A percentile compares a stretch with the other conserved stretches of the same genome.
These are phyloP conservation scores for Gossypium schwendimanii DNA, from an alignment of 441 rosid genomes.

Conservation along the genomic window DNA sequence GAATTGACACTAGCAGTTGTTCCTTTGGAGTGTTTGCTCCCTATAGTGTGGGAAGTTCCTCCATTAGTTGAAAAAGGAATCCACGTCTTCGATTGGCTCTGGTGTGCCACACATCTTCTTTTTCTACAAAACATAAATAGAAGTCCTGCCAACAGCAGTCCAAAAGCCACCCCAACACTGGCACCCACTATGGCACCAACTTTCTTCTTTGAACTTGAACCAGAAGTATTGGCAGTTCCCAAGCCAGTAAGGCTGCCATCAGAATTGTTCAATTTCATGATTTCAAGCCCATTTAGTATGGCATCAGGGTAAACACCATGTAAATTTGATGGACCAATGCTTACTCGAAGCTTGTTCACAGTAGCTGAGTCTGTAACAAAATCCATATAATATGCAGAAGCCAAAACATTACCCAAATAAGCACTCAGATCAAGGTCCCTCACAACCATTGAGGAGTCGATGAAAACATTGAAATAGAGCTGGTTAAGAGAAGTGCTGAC, in stretches of 20 bases:
- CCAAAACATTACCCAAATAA: conserved; percentile 21
- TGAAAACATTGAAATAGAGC: conserved; percentile 61
- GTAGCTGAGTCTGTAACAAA: conserved; percentile 28
- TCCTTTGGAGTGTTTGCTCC: conserved; percentile 64
- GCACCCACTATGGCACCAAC: conserved; percentile 27
- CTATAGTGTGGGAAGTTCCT: conserved; percentile 58
- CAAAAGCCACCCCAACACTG: conserved; percentile 34
- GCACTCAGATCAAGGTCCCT: conserved; percentile 46
- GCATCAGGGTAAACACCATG: conserved; percentile 42
- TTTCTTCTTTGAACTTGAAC: conserved; percentile 38
- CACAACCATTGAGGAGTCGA: conserved; percentile 39
- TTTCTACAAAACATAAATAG: conserved; percentile 42
- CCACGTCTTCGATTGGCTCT: conserved; percentile 73
- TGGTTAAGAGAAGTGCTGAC: conserved; percentile 35
- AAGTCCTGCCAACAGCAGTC: conserved; percentile 35
- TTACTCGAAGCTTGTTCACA: conserved; percentile 40
- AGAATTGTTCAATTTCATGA: conserved; percentile 80
- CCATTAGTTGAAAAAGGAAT: conserved; percentile 54
- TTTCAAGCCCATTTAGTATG: conserved; percentile 77
- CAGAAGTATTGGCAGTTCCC: conserved; percentile 13
- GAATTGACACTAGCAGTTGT: conserved; percentile 46
- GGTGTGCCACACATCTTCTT: conserved; percentile 32
- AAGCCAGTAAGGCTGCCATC: conserved; percentile 48
- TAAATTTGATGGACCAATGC: conserved; percentile 53
- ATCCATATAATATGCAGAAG: conserved; percentile 48